Conservation (phyloP, 768 basidiomycete genomes). For the Phaeotremella fagi region DNA sequence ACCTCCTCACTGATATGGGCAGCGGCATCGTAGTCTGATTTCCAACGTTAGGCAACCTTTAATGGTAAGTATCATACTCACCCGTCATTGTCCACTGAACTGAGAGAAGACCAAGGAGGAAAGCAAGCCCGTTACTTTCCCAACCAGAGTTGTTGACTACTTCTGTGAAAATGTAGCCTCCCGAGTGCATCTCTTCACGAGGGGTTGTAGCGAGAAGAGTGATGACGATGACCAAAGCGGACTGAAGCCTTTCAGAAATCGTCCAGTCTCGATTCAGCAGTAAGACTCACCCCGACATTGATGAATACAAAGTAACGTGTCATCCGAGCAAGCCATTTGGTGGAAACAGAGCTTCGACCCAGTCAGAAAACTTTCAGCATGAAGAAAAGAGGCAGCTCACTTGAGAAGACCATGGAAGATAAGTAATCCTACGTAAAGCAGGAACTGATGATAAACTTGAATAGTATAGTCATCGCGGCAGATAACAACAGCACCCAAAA, state of each 20-base stretch:
- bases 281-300: constrained; percentile 64
- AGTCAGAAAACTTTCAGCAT: background rate
- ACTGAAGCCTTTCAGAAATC: no score
- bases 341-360: constrained; percentile 51
- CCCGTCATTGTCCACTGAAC: constrained; percentile 66
- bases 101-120: constrained; percentile 75
- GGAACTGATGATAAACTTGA: constrained; percentile 68
- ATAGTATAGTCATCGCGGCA: constrained; percentile 57
- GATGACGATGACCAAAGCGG: constrained; percentile 78
- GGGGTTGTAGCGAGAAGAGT: constrained; percentile 63
- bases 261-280: no score
- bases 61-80: background rate
- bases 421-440: constrained; percentile 71
- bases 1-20: constrained; percentile 51
- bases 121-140: constrained; percentile 71
- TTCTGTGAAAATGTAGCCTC: constrained; percentile 71
- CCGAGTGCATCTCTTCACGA: constrained; percentile 71
- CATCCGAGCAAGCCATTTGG: constrained; percentile 66
- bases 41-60: background rate
- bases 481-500: constrained; percentile 23
- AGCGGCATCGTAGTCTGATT: constrained; percentile 39
- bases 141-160: constrained; percentile 71
- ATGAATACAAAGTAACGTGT: constrained; percentile 68
- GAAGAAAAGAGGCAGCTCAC: constrained; percentile 42
- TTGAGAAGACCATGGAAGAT: constrained; percentile 68